Evolutionary conservation across 208 protist species (phyloP).

Genomic region (Wallacemonas sp.): DNA sequence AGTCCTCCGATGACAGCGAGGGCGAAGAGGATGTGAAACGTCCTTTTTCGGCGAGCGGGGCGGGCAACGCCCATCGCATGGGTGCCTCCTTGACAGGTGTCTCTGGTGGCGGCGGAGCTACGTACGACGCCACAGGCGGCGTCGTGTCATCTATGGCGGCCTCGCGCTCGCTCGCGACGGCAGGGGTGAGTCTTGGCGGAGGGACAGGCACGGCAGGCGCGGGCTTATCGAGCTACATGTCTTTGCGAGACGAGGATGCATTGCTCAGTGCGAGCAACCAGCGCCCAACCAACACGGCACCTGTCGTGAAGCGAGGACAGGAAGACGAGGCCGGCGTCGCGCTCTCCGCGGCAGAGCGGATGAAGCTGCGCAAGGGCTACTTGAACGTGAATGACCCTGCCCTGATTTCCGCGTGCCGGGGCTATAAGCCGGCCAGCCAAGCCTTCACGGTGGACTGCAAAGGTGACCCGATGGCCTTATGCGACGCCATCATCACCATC

Average conservation of each 20-base stretch:
- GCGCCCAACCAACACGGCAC: background rate
- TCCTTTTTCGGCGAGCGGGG: background rate
- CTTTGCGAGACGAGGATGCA: conserved; percentile 1
- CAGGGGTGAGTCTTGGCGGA: background rate
- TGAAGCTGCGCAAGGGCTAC: conserved; percentile 37
- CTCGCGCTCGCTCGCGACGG: background rate
- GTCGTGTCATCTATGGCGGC: conserved; percentile 15
- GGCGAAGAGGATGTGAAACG: conserved; percentile 35
- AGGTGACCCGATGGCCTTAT: conserved; percentile 53
- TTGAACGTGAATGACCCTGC: conserved; percentile 23
- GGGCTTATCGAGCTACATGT: conserved; percentile 15
- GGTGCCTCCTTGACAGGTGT: background rate
- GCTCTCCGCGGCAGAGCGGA: conserved; percentile 26
- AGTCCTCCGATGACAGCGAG: conserved; percentile 41
- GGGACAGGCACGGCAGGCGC: background rate
- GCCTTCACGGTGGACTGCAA: conserved; percentile 68
- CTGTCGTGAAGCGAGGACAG: background rate
- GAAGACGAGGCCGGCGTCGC: conserved; percentile 21
- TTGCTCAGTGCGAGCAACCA: background rate
- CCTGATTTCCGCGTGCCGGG: conserved; percentile 68
- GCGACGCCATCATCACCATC: conserved; percentile 81
- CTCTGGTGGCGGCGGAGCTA: background rate
- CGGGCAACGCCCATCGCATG: background rate
- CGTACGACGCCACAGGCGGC: conserved; percentile 16
- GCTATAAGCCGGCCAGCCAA: conserved; percentile 53